Evolutionary conservation across 352 stramenopile species (phyloP).

Genomic region (Blastocystis hominis): DNA sequence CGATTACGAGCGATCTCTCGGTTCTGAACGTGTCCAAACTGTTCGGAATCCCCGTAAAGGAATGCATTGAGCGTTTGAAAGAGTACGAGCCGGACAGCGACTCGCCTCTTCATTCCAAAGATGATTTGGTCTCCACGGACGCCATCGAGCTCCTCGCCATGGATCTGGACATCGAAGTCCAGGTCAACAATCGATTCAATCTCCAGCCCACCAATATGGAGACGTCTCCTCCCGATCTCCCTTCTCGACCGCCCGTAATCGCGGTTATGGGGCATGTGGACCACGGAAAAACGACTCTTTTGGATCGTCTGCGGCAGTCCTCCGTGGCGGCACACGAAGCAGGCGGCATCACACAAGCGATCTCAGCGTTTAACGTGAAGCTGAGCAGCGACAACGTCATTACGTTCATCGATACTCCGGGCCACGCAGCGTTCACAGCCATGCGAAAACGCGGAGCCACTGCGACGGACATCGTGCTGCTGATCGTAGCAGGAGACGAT

Average conservation of each 20-base stretch:
- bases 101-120: background rate
- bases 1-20: background rate
- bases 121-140: slow-evolving; percentile 27
- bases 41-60: slow-evolving; percentile 1
- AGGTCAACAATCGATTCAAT: slow-evolving; percentile 30
- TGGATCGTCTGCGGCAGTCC: slow-evolving; percentile 83
- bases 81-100: background rate
- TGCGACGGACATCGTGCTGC: slow-evolving; percentile 89
- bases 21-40: slow-evolving; percentile 1
- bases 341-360: slow-evolving; percentile 96
- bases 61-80: background rate
- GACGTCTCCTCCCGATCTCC: slow-evolving; percentile 58
- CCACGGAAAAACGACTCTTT: slow-evolving; percentile 97
- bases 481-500: slow-evolving; percentile 95
- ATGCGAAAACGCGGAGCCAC: slow-evolving; percentile 89
- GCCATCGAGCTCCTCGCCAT: slow-evolving; percentile 42
- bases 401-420: slow-evolving; percentile 96
- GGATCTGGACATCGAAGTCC: slow-evolving; percentile 31
- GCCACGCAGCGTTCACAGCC: slow-evolving; percentile 95
- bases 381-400: slow-evolving; percentile 72
- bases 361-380: slow-evolving; percentile 85
- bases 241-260: slow-evolving; percentile 82
- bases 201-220: slow-evolving; percentile 48
- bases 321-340: slow-evolving; percentile 81
- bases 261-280: slow-evolving; percentile 99